Evolutionary conservation across 352 stramenopile species (phyloP), one percentile per base, ranked within the genome.

Genomic region (Phytophthora lateralis): DNA sequence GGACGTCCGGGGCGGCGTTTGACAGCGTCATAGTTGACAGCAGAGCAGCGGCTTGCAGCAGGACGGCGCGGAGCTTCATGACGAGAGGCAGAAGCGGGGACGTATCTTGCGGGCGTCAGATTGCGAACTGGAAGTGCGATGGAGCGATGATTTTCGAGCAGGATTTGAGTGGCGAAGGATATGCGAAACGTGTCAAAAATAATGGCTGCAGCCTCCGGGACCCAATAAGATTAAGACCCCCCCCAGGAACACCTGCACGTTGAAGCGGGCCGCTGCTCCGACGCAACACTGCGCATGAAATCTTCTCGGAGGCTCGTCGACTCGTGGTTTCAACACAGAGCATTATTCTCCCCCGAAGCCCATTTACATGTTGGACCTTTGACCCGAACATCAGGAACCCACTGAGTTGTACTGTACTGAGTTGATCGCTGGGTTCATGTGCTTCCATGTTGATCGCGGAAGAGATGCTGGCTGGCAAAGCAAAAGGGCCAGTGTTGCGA

Each of bases 51-150:
- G 48, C 42, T 38, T 58, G 52, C 5, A 65, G 7, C 5, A 65
- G 15, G 39, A 42, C 14, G 15, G 12, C 5, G 35, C 35, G 35
- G 35, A 64, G 34, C 46, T 60, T 54, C 61, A 69, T 69, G 26
- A 11, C 34, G 35, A 42, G 21, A 1, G 21, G 6, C 7, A 10
- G 7, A 11, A 9, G 14, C 35, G 11, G 37, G 24, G 30, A 48
- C 37, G 18, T 51, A 34, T 55, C 34, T 52, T 46, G 24, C 35
- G 14, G 35, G 1, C 35, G 35, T 3, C 35, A 42, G n/a, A 42
- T 42, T 42, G 35, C 35, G 35, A 42, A 42, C 12, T 42, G 21
- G 35, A n/a, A n/a, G 14, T 38, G 17, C 14, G 35, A 42, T 17
- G 7, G 35, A 10, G 6, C n/a, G 35, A 42, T 17, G 35, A 42